Percentiles rank a stretch among this genome's conserved stretches.
Conservation (phyloP, 495 filamentous ascomycete species). For the Penicillium argentinense region DNA sequence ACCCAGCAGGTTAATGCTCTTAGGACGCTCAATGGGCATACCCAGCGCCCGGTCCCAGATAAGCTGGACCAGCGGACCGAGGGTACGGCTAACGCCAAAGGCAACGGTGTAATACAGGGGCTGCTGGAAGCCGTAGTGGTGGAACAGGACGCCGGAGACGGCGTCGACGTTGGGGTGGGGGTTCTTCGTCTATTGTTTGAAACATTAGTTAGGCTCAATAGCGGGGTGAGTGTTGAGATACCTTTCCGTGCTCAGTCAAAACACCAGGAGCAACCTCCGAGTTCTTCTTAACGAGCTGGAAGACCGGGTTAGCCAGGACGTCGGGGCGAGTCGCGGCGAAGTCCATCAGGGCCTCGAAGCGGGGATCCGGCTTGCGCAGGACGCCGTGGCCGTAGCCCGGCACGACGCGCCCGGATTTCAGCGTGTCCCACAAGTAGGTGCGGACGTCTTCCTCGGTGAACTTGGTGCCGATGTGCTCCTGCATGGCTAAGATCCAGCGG, state of each 20-base stretch:
- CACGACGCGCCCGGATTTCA: conserved; percentile 91
- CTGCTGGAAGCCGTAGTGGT: conserved; percentile 95
- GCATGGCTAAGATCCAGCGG: conserved; percentile 94
- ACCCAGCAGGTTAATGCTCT: conserved; percentile 91
- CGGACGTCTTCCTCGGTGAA: conserved; percentile 79
- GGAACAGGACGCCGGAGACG: conserved; percentile 87
- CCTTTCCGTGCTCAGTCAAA: conserved; percentile 88
- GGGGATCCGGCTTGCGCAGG: conserved; percentile 92
- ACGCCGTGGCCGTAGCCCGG: conserved; percentile 99
- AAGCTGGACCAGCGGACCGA: conserved; percentile 89
- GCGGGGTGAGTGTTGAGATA: conserved; percentile 18
- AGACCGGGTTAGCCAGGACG: conserved; percentile 84
- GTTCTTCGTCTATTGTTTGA: conserved; percentile 92
- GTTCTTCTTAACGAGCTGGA: conserved; percentile 90
- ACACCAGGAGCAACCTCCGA: conserved; percentile 78
- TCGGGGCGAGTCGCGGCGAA: conserved; percentile 83
- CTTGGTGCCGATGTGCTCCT: conserved; percentile 74
- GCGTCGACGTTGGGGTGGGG: conserved; percentile 96
- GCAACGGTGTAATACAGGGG: conserved; percentile 97
- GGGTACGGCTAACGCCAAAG: conserved; percentile 88
- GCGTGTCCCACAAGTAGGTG: conserved; percentile 86
- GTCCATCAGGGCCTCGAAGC: conserved; percentile 95
- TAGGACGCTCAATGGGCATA: conserved; percentile 95
- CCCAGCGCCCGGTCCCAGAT: conserved; percentile 96
- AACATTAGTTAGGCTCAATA: conserved; percentile 10